Evolutionary conservation across 2,329 filamentous ascomycete genomes (phyloP), one percentile per base, ranked within the genome.

Genomic region (Diaporthe sp.): DNA sequence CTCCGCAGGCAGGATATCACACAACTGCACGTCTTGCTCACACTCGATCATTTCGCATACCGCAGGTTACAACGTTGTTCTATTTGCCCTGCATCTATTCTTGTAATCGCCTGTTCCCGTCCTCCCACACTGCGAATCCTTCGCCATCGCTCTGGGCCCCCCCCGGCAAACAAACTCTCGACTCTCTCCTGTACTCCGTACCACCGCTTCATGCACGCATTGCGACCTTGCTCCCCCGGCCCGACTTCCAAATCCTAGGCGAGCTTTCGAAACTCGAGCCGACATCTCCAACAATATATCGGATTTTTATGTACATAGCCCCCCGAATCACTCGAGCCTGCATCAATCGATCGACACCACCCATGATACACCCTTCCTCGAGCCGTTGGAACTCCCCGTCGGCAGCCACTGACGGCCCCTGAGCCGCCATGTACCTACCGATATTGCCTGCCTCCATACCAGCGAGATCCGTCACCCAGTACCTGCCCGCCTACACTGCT

Each of bases 401-500:
- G 37, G 61, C 55, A 65, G 61, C 72, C 61, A 63, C 72, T 58
- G 74, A 47, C 72, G 69, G 55, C 72, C 74, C 55, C 59, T 74
- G 72, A 74, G 72, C 65, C 44, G 72, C 72, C 55, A 75, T 75
- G 74, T 73, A 72, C 37, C 58, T 75, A 42, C 72, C 74, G 37
- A 27, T 70, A 30, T 47, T 50, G 30, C 68, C 70, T n/a, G 51
- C 51, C 53, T 70, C 69, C 32, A 74, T 68, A 37, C 53, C 73
- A 19, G 63, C 71, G 59, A 75, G 69, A 72, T 66, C 73, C 47
- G 22, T 69, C 71, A n/a, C 55, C 61, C 35, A 75, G 37, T 53
- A 73, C 55, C 51, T 73, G 53, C 68, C 77, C 56, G 74, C 75
- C 71, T 71, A 74, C 35, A 71, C 74, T 7, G 76, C 72, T 72